These are phyloP conservation scores for Aspergillus sp. DNA, from an alignment of 2,329 filamentous ascomycete species.

Conservation along the genomic window DNA sequence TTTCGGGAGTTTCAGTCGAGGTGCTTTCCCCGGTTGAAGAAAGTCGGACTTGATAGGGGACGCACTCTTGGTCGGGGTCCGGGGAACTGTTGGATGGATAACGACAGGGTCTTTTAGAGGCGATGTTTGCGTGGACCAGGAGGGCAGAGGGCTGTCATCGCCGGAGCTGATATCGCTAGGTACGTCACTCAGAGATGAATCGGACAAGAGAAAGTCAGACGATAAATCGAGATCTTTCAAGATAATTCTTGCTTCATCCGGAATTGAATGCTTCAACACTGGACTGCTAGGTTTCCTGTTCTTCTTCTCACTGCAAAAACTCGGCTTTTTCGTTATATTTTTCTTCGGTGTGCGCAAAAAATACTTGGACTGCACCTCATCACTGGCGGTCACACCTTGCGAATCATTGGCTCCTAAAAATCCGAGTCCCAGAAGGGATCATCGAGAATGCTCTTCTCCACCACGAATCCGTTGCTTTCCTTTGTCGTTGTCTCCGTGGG, in stretches of 20 bases:
- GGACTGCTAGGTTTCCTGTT: neutral
- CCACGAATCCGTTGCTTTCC: too few species aligned
- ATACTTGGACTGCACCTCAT: slow-evolving; percentile 37
- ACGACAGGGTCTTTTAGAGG: neutral
- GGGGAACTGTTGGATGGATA: slow-evolving; percentile 2
- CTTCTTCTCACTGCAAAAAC: neutral
- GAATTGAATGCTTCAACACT: slow-evolving; percentile 2
- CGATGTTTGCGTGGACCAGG: neutral
- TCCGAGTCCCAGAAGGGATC: slow-evolving; percentile 17
- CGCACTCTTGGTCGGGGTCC: slow-evolving; percentile 6
- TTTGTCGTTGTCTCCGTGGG: too few species aligned
- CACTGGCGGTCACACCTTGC: slow-evolving; percentile 28
- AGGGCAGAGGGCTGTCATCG: neutral
- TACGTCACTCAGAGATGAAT: slow-evolving; percentile 31
- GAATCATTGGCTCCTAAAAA: slow-evolving; percentile 39
- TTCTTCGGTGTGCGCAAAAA: slow-evolving; percentile 11
- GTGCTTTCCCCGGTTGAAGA: slow-evolving; percentile 6
- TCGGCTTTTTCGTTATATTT: neutral
- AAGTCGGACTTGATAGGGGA: slow-evolving; percentile 1
- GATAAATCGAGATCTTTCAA: slow-evolving; percentile 9
- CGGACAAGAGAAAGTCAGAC: slow-evolving; percentile 22
- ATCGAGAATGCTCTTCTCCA: neutral
- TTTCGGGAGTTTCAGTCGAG: slow-evolving; percentile 20
- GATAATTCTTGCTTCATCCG: slow-evolving; percentile 10
- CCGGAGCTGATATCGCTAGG: slow-evolving; percentile 23